Percentiles rank a stretch among this genome's conserved stretches.
phyloP scores from a whole-genome alignment of 257 asterid species.

The Lycium ferocissimum region DNA sequence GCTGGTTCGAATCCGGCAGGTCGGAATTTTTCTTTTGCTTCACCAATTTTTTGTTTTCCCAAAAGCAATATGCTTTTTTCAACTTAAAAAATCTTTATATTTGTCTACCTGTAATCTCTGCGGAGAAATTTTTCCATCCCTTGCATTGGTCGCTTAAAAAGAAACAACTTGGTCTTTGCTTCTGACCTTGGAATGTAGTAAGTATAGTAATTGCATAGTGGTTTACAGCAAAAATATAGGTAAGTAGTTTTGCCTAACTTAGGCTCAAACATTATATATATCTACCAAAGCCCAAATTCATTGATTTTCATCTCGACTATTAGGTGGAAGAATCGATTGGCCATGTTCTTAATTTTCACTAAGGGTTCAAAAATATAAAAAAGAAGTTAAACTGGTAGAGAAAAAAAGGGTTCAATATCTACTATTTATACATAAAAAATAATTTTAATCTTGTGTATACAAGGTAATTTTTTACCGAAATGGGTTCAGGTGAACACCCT shows the following conservation, averaged over 20 bases:
- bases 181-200: neutral
- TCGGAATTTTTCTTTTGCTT: conserved; percentile 27
- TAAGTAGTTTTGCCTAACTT: neutral
- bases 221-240: too few relatives aligned
- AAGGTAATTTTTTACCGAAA: too few relatives aligned
- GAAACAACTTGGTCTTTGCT: neutral
- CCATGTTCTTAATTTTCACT: too few relatives aligned
- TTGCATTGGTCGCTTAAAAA: neutral
- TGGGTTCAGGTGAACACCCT: too few relatives aligned
- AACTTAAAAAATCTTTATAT: neutral
- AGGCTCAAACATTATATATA: neutral
- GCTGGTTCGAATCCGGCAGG: conserved; percentile 59
- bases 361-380: too few relatives aligned
- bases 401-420: too few relatives aligned
- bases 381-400: too few relatives aligned
- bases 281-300: neutral
- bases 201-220: too few relatives aligned
- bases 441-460: too few relatives aligned
- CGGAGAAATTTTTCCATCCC: neutral
- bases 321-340: neutral
- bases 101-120: neutral
- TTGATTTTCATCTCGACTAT: neutral
- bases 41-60: neutral
- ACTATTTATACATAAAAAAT: too few relatives aligned
- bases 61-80: neutral